Conservation (phyloP, 176 grass and related monocot species). For the Raddia distichophylla region DNA sequence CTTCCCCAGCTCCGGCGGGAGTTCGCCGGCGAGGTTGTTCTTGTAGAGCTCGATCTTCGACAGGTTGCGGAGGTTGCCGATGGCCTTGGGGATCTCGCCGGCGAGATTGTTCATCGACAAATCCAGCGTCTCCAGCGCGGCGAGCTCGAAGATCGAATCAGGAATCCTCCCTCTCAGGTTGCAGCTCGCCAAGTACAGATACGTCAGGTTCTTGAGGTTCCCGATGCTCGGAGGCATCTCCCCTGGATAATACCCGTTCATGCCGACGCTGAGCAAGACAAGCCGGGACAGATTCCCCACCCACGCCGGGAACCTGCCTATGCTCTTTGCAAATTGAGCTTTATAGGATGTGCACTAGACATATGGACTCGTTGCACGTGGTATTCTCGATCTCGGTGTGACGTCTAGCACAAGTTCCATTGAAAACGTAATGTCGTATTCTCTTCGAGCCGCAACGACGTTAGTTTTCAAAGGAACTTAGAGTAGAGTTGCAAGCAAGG, state of each 20-base stretch:
- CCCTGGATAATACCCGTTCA: constrained; percentile 54
- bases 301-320: constrained; percentile 64
- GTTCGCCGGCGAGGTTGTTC: constrained; percentile 64
- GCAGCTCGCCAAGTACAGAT: constrained; percentile 55
- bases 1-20: constrained; percentile 62
- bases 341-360: too few relatives aligned
- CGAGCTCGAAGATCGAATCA: constrained; percentile 59
- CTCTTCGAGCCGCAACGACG: too few relatives aligned
- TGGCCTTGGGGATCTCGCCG: constrained; percentile 52
- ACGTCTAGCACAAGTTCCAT: too few relatives aligned
- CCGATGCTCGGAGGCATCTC: constrained; percentile 63
- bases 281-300: constrained; percentile 46
- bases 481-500: too few relatives aligned
- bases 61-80: constrained; percentile 60
- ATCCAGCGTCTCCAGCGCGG: constrained; percentile 63
- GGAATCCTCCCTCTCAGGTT: constrained; percentile 63
- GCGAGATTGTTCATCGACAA: constrained; percentile 62
- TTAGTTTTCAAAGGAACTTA: too few relatives aligned
- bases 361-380: too few relatives aligned
- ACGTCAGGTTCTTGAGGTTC: constrained; percentile 80
- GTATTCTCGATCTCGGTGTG: too few relatives aligned
- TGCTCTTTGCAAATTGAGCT: too few relatives aligned
- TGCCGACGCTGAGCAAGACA: constrained; percentile 50
- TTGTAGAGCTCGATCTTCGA: constrained; percentile 80
- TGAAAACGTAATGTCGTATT: too few relatives aligned